Base-by-base conservation (phyloP, 2,329 filamentous ascomycete species). In the Scedosporium dehoogii region DNA sequence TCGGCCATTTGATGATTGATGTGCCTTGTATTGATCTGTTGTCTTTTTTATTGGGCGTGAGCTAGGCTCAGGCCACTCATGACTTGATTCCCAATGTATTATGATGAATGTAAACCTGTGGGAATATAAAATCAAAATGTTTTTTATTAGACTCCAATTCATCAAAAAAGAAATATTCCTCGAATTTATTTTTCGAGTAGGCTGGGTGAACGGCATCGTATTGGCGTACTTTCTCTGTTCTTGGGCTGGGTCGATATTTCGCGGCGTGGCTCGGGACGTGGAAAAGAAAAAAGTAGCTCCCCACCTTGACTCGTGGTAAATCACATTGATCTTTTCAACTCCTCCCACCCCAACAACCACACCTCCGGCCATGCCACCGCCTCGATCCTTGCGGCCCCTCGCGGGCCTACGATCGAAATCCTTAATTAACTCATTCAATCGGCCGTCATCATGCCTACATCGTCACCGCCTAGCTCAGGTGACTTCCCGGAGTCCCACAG, bases 351-450 rank as follows among this genome's bases (percentile, higher is more conserved):
- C 25, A 58, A 58, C 27, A 41, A 18, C 18, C 46, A 48, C 29
- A 48, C 29, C 59, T 27, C 23, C 29, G 59, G 59, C 59, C 59
- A 61, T 61, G 59, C 59, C 59, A 42, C 48, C 59, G 27, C 48
- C 59, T 14, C 46, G 59, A 56, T 61, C 48, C 7, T 18, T 61
- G 48, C 59, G 59, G 59, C 59, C 59, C 16, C 59, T 61, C 29
- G 46, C 59, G 7, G 59, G 48, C 48, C 59, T 61, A 12, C 59
- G 29, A 25, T 9, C 21, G 25, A 44, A n/a, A 25, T 41, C n/a
- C 4, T 18, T 21, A 63, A 60, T 46, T 58, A 51, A 57, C 44
- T 7, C 48, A 21, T 46, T 62, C 63, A 66, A 64, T 65, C 60
- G 48, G 33, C 48, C 53, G 27, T 59, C 63, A 62, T 61, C n/a